Conservation (phyloP, 73 alveolate genomes). For the Effrenium voratum region DNA sequence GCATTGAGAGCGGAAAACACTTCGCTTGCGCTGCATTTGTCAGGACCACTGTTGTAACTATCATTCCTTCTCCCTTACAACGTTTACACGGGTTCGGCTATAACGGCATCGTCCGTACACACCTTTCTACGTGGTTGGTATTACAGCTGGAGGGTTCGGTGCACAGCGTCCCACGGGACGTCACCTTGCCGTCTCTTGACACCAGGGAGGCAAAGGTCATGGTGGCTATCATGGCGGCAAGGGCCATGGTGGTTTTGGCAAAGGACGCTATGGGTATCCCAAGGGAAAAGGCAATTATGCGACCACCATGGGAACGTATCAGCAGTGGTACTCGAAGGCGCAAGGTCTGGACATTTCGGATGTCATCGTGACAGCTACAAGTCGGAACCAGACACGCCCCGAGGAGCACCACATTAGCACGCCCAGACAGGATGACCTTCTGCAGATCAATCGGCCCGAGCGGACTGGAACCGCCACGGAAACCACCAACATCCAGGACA, state of each 20-base stretch:
- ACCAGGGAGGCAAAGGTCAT: neutral
- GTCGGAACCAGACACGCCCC: neutral
- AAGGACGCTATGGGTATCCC: neutral
- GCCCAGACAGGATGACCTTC: neutral
- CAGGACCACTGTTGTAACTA: too few relatives aligned
- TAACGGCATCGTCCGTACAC: too few relatives aligned
- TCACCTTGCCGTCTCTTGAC: too few relatives aligned
- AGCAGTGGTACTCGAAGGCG: neutral
- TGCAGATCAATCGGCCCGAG: neutral
- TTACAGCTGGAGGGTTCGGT: too few relatives aligned
- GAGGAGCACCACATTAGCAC: neutral
- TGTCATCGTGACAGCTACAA: neutral
- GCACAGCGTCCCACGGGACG: too few relatives aligned
- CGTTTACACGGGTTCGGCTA: too few relatives aligned
- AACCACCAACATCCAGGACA: neutral
- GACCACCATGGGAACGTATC: neutral
- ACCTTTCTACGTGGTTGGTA: too few relatives aligned
- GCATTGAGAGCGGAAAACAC: too few relatives aligned
- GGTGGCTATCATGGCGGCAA: neutral
- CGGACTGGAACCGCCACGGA: neutral
- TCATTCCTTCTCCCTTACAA: too few relatives aligned
- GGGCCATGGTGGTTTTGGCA: neutral
- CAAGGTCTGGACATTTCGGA: neutral
- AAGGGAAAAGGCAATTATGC: neutral
- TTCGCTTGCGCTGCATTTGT: too few relatives aligned